Evolutionary conservation across 495 filamentous ascomycete genomes (phyloP), one percentile per base, ranked within the genome.

Genomic region (Neurospora sp.): DNA sequence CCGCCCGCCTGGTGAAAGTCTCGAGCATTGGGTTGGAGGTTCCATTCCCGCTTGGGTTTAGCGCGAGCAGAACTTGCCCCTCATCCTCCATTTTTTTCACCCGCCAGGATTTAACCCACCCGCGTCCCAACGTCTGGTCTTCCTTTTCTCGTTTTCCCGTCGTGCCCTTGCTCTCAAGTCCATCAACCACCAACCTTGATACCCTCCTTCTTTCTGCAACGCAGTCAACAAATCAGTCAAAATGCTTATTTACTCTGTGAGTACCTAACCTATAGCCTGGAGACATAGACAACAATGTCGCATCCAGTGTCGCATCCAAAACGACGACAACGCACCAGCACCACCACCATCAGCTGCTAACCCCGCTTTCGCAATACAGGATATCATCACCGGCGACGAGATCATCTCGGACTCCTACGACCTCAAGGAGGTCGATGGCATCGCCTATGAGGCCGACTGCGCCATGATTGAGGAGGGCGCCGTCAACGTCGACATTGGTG

Each of bases 191-290:
- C 73, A 69, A n/a, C 72, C 61, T 70, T 53, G 45, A 71, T 70
- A 59, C 69, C 72, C 44, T 68, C 73, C 71, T 69, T 0, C 42
- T 45, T 35, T 45, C 42, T 45, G 42, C 42, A 20, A 45, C 42
- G 42, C 42, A 45, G 42, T 45, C 42, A 8, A 10, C 71, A 72
- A 75, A 72, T 77, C 82, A 79, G 77, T 76, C 87, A 92, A 86
- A 77, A 97, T 97, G 94, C 90, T 97, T 81, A 96, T 97, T 82
- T 97, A 86, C 90, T 92, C 90, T 86, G 94, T 96, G 89, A 87
- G 93, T 37, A 37, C 35, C 35, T 37, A 37, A 37, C 35, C 35
- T 37, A 37, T 35, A 35, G 31, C 31, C 31, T 35, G 4, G 31
- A 35, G 31, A 12, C 45, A 53, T 53, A 1, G 14, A 35, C 27